phyloP scores from a whole-genome alignment of 1,139 yeast species.

The Suhomyces terraborum region DNA sequence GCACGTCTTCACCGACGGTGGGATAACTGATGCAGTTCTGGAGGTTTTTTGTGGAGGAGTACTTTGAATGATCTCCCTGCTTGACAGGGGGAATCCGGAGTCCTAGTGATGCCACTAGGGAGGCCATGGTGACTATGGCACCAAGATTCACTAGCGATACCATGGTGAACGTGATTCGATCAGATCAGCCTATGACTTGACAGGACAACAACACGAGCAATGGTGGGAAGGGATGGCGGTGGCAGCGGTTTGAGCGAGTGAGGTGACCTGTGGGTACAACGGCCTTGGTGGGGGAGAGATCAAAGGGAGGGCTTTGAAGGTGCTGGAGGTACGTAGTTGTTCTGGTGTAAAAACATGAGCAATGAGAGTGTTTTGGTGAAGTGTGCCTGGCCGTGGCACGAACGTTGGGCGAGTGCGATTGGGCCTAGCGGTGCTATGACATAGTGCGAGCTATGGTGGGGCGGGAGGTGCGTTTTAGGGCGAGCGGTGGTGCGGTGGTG shows the following conservation, averaged over 20 bases:
- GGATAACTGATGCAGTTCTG: constrained; percentile 42
- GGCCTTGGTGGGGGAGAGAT: neutral
- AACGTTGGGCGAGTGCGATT: neutral
- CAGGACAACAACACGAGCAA: no score
- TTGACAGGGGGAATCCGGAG: constrained; percentile 25
- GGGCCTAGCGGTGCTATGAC: no score
- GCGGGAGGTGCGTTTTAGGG: neutral
- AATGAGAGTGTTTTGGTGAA: neutral
- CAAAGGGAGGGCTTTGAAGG: neutral
- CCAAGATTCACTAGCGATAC: constrained; percentile 11
- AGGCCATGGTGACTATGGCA: constrained; percentile 5
- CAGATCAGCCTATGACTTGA: neutral
- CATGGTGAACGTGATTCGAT: constrained; percentile 3
- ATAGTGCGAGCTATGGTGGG: no score
- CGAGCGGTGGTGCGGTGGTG: no score
- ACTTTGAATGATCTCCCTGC: constrained; percentile 28
- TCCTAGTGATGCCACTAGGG: constrained; percentile 21
- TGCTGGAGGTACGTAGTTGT: neutral
- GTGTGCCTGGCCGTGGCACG: constrained; percentile 1
- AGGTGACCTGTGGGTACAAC: neutral
- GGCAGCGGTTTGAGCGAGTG: neutral
- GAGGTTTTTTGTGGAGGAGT: constrained; percentile 32
- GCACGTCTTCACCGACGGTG: constrained; percentile 41
- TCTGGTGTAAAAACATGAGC: neutral
- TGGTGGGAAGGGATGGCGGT: no score